Evolutionary conservation across 75 land plant genomes (phyloP), one percentile per base, ranked within the genome.

Genomic region (Pinus albicaulis): DNA sequence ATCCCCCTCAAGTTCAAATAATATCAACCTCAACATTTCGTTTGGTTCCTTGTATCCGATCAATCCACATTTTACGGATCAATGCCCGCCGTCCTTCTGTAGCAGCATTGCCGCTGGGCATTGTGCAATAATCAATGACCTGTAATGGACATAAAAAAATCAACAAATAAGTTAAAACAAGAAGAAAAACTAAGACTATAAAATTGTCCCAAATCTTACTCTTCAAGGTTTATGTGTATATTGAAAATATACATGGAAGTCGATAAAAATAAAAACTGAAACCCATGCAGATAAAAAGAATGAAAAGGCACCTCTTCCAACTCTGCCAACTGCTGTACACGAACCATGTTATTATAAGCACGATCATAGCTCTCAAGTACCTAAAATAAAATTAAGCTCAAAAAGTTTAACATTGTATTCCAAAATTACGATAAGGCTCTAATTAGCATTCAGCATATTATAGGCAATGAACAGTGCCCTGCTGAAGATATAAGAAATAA

Each of bases 291-390:
- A 55, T 55, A 25, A 20, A 26, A 15, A 17, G 56, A 72, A 72
- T 5, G 3, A 72, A 41, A 22, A 68, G 5, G 41, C 16, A 96
- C 99, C 94, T 98, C 99, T 82, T 98, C 99, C 24, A 98, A 75
- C 79, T 98, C 99, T 56, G 99, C 83, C 4, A 98, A 85, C 77
- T 98, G 99, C 77, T 98, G 99, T 72, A 93, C 96, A 57, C 98
- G 96, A 56, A 98, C 99, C 99, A 98, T 98, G 48, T 95, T 98
- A 79, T 80, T 95, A 74, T 98, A 98, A 19, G 99, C 98, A 76
- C 99, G 93, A 56, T 98, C 99, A 85, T 98, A 98, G 73, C 99
- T 98, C 61, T 98, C 99, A 57, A 98, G 85, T 61, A 98, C 98
- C 99, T 98, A 76, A 41, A 8, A 81, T 53, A 22, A 23, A 24